Conservation (phyloP, 1,284 basidiomycete genomes). For the Rhizoctonia solani region DNA sequence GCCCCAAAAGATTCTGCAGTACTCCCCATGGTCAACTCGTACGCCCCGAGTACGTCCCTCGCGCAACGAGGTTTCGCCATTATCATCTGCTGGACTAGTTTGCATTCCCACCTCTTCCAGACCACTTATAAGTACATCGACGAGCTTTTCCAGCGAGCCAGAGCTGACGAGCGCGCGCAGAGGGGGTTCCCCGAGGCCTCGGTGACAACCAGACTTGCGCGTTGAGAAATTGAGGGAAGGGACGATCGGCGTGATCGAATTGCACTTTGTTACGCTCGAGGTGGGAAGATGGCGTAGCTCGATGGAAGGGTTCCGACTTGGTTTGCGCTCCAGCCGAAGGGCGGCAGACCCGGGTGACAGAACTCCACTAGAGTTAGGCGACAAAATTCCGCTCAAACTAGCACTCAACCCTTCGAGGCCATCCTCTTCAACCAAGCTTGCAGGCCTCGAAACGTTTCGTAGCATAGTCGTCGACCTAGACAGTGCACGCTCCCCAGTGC, state of each 20-base stretch:
- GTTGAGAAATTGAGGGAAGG: slow-evolving; percentile 69
- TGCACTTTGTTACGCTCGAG: slow-evolving; percentile 70
- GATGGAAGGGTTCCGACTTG: slow-evolving; percentile 58
- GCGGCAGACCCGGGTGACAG: slow-evolving; percentile 42
- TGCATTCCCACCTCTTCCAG: slow-evolving; percentile 70
- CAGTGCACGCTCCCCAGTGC: not conserved
- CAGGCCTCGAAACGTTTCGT: slow-evolving; percentile 19
- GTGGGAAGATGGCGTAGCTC: slow-evolving; percentile 68
- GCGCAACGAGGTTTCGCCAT: slow-evolving; percentile 74
- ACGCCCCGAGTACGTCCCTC: slow-evolving; percentile 71
- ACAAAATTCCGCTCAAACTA: not conserved
- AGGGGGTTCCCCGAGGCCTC: slow-evolving; percentile 61
- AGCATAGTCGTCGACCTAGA: slow-evolving; percentile 19
- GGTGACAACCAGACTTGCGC: slow-evolving; percentile 52
- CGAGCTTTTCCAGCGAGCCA: slow-evolving; percentile 71
- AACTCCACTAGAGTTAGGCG: not conserved
- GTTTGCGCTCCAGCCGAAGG: slow-evolving; percentile 54
- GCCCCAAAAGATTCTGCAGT: slow-evolving; percentile 76
- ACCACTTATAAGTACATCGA: slow-evolving; percentile 73
- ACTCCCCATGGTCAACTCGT: slow-evolving; percentile 69
- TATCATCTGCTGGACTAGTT: slow-evolving; percentile 72
- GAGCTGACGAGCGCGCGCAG: slow-evolving; percentile 75
- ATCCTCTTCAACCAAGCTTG: slow-evolving; percentile 24
- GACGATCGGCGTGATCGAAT: slow-evolving; percentile 65
- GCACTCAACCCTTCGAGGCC: not conserved